phyloP scores from a whole-genome alignment of 2,329 filamentous ascomycete species.

The Exophiala phaeomuriformis region DNA sequence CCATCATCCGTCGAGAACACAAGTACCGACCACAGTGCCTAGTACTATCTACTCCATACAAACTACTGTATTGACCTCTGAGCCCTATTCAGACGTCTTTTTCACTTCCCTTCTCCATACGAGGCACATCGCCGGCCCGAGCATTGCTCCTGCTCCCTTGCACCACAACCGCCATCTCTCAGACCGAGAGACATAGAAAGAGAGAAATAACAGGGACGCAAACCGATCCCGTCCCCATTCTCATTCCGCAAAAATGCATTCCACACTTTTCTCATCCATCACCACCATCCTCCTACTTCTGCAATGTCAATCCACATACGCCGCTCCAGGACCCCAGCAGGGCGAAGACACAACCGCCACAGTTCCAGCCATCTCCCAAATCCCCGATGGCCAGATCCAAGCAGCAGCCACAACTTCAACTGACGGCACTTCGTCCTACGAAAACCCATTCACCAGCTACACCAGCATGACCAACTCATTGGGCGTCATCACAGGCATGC shows the following conservation, averaged over 20 bases:
- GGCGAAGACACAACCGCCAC: neutral
- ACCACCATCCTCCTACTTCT: slow-evolving; percentile 12
- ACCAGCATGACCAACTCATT: slow-evolving; percentile 43
- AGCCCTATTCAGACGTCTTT: neutral
- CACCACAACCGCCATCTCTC: too few relatives aligned
- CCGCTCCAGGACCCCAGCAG: neutral
- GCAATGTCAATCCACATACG: neutral
- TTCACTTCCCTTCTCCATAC: too few relatives aligned
- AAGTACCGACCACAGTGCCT: neutral
- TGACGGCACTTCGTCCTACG: slow-evolving; percentile 29
- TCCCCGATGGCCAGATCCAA: slow-evolving; percentile 21
- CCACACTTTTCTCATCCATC: slow-evolving; percentile 8
- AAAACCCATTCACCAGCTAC: slow-evolving; percentile 40
- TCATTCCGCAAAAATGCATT: slow-evolving; percentile 3
- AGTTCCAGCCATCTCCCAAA: slow-evolving; percentile 12
- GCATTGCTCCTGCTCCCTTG: too few relatives aligned
- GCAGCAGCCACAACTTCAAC: slow-evolving; percentile 4
- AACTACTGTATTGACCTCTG: neutral
- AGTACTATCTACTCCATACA: neutral
- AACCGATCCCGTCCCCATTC: too few relatives aligned
- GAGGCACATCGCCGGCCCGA: too few relatives aligned
- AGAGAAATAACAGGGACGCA: too few relatives aligned
- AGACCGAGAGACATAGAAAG: too few relatives aligned
- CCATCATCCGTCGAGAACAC: neutral
- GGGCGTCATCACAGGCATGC: slow-evolving; percentile 46